Evolutionary conservation across 225 moss, liverwort and hornwort species (phyloP).

Genomic region (Polytrichum formosum): DNA sequence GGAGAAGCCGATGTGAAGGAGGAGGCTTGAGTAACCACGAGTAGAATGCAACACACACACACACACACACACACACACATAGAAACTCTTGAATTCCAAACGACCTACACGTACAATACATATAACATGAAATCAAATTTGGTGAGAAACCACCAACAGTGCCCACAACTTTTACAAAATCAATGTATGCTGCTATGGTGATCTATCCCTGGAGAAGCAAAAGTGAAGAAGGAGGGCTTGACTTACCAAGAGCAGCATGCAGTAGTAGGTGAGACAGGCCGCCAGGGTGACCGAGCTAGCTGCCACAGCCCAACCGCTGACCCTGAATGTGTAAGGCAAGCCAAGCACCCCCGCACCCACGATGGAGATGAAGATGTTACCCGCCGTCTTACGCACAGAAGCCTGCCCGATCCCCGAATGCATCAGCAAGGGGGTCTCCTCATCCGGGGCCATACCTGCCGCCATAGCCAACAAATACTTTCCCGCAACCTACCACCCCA

Average conservation of each 20-base stretch:
- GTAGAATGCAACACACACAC: no score
- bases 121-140: no score
- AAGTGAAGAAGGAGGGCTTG: neutral
- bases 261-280: conserved; percentile 71
- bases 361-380: conserved; percentile 90
- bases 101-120: no score
- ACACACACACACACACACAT: no score
- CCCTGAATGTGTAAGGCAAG: conserved; percentile 74
- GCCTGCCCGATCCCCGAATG: conserved; percentile 32
- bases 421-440: conserved; percentile 67
- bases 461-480: conserved; percentile 14
- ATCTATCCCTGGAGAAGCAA: no score
- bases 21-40: no score
- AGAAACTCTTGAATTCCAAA: no score
- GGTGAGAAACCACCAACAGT: no score
- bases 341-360: conserved; percentile 89
- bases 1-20: no score
- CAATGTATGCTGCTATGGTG: no score
- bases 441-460: conserved; percentile 27
- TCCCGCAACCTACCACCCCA: no score
- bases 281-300: conserved; percentile 43
- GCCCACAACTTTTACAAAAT: no score
- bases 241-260: conserved; percentile 87
- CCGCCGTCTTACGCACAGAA: conserved; percentile 61
- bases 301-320: conserved; percentile 71